A percentile compares a stretch with the other conserved stretches of the same genome.
These are phyloP conservation scores for Leccinum rimulosum DNA, from an alignment of 768 basidiomycete species.

Conservation along the genomic window DNA sequence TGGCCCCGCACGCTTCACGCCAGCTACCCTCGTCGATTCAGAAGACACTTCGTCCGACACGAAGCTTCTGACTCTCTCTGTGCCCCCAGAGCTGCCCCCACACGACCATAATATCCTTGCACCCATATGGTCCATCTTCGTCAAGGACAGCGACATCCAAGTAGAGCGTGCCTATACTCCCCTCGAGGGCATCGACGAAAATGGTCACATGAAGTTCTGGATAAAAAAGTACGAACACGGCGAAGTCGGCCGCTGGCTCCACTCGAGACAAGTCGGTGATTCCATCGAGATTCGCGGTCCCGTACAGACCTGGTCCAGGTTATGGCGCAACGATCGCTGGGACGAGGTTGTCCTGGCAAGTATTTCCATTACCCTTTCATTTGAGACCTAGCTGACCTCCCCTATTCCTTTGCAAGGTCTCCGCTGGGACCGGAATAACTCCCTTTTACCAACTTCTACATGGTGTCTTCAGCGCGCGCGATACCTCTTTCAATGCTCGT, in stretches of 20 bases:
- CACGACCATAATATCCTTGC: slow-evolving; percentile 19
- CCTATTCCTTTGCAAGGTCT: slow-evolving; percentile 52
- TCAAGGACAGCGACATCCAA: slow-evolving; percentile 88
- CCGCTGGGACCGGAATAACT: slow-evolving; percentile 85
- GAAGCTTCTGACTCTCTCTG: slow-evolving; percentile 59
- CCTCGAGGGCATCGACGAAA: slow-evolving; percentile 61
- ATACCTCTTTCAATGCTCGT: slow-evolving; percentile 40
- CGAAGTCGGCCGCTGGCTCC: slow-evolving; percentile 82
- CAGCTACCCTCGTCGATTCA: slow-evolving; percentile 54
- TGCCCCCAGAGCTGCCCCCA: slow-evolving; percentile 46
- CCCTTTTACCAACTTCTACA: slow-evolving; percentile 81
- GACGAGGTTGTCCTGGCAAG: slow-evolving; percentile 78
- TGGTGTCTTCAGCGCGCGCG: slow-evolving; percentile 39
- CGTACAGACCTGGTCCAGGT: slow-evolving; percentile 54
- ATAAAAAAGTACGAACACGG: slow-evolving; percentile 75
- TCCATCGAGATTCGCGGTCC: slow-evolving; percentile 76
- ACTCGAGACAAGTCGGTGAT: slow-evolving; percentile 65
- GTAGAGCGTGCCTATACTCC: slow-evolving; percentile 87
- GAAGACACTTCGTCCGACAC: slow-evolving; percentile 54
- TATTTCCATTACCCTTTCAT: neutral
- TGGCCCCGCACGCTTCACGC: slow-evolving; percentile 51
- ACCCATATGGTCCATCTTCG: slow-evolving; percentile 72
- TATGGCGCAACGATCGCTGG: slow-evolving; percentile 55
- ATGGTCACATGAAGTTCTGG: slow-evolving; percentile 75
- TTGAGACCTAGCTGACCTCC: neutral